phyloP scores from a whole-genome alignment of 2,329 filamentous ascomycete species.

The Raffaelea deltoideospora region DNA sequence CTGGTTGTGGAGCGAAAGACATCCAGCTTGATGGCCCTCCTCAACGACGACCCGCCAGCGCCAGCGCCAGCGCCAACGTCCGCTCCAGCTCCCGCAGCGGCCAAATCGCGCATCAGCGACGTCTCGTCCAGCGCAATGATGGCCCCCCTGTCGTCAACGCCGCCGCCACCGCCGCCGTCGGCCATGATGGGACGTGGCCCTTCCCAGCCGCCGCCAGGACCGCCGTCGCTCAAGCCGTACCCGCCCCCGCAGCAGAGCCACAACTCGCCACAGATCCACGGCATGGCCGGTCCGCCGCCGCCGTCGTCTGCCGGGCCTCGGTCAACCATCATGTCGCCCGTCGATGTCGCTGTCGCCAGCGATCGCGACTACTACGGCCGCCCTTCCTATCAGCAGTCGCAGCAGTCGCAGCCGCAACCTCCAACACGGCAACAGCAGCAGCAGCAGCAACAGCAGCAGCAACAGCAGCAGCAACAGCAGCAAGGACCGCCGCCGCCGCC shows the following conservation, averaged over 20 bases:
- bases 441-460: constrained; percentile 18
- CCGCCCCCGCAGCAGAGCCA: constrained; percentile 19
- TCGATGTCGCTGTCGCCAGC: constrained; percentile 20
- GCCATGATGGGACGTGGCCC: too few relatives aligned
- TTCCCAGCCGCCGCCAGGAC: constrained; percentile 23
- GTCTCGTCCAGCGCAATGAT: constrained; percentile 16
- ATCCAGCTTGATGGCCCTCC: constrained; percentile 46
- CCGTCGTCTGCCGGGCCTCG: constrained; percentile 12
- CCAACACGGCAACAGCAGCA: constrained; percentile 8
- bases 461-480: constrained; percentile 18
- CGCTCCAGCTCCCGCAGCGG: too few relatives aligned
- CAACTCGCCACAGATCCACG: constrained; percentile 34
- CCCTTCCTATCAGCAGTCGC: constrained; percentile 17
- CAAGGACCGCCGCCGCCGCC: constrained; percentile 1
- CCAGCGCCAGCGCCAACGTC: constrained; percentile 18
- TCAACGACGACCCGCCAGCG: constrained; percentile 44
- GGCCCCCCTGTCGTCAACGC: constrained; percentile 2
- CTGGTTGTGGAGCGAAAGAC: constrained; percentile 44
- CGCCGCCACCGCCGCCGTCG: constrained; percentile 3
- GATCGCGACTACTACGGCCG: constrained; percentile 33
- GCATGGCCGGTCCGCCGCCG: constrained; percentile 23
- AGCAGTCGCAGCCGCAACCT: constrained; percentile 8
- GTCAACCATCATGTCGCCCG: constrained; percentile 23
- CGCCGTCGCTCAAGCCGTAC: constrained; percentile 37
- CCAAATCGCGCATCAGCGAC: constrained; percentile 35